Percentiles rank a stretch among this genome's conserved stretches.
These are phyloP conservation scores for Coemansia sp. DNA, from an alignment of 192 early-diverging fungal species.

Conservation along the genomic window DNA sequence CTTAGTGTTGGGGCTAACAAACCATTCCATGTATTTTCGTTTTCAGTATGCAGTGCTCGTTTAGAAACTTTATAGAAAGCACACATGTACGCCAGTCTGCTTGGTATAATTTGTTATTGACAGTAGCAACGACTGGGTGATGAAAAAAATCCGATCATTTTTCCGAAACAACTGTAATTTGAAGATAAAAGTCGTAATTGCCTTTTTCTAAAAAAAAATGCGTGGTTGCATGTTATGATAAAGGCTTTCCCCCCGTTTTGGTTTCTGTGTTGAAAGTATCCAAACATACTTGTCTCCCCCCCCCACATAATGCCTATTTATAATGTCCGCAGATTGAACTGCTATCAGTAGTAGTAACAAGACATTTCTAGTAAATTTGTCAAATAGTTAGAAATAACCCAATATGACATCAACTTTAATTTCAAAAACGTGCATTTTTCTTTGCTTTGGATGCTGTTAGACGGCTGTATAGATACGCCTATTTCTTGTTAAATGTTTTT, in stretches of 20 bases:
- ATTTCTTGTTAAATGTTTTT: no score
- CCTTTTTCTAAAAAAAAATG: no score
- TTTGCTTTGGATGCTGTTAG: not conserved
- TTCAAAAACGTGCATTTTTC: not conserved
- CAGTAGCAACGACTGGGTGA: no score
- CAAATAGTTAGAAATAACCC: no score
- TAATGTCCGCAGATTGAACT: not conserved
- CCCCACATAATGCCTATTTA: not conserved
- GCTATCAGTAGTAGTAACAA: not conserved
- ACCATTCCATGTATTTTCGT: not conserved
- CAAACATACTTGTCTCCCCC: not conserved
- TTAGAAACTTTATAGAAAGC: no score
- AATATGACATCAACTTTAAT: not conserved
- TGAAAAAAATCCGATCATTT: no score
- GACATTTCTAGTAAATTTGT: not conserved
- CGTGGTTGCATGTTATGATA: not conserved
- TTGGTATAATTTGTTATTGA: no score
- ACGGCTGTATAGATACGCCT: no score
- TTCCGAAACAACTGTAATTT: no score
- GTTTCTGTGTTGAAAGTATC: not conserved
- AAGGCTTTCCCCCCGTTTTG: not conserved
- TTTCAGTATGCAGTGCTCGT: no score
- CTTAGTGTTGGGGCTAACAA: constrained; percentile 58
- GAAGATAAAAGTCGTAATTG: no score
- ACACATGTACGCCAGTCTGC: no score